These are phyloP conservation scores for Hyaloscypha hepaticicola DNA, from an alignment of 495 filamentous ascomycete genomes.

Conservation along the genomic window DNA sequence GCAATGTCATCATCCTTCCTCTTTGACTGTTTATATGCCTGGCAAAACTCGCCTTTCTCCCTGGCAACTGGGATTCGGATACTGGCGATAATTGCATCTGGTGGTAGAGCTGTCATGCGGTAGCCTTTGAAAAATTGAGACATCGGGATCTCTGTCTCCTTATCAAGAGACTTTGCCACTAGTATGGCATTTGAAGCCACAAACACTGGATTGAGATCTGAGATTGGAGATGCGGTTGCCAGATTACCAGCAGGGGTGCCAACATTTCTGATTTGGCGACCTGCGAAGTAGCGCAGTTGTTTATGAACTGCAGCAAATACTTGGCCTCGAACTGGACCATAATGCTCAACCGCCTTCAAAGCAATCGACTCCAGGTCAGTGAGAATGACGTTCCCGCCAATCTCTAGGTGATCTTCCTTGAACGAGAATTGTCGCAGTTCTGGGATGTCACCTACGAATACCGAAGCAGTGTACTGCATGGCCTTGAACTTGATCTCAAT, in stretches of 20 bases:
- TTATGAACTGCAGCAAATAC: slow-evolving; percentile 73
- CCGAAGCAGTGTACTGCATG: slow-evolving; percentile 83
- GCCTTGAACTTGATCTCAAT: slow-evolving; percentile 99
- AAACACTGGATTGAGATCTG: slow-evolving; percentile 93
- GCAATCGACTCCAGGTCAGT: slow-evolving; percentile 78
- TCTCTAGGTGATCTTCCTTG: slow-evolving; percentile 74
- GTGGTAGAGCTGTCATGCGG: slow-evolving; percentile 75
- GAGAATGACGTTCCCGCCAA: slow-evolving; percentile 88
- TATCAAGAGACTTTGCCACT: slow-evolving; percentile 68
- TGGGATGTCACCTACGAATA: slow-evolving; percentile 90
- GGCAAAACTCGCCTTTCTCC: slow-evolving; percentile 63
- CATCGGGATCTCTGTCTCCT: slow-evolving; percentile 85
- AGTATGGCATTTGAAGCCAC: slow-evolving; percentile 81
- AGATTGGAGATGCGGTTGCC: slow-evolving; percentile 93
- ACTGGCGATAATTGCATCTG: slow-evolving; percentile 79
- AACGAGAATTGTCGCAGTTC: slow-evolving; percentile 81
- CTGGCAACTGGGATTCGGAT: slow-evolving; percentile 78
- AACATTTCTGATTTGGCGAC: slow-evolving; percentile 93
- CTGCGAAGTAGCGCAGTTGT: slow-evolving; percentile 89
- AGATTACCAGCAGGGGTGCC: slow-evolving; percentile 95
- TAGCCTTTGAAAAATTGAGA: slow-evolving; percentile 90
- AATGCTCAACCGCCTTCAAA: slow-evolving; percentile 73
- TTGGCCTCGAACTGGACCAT: slow-evolving; percentile 70
- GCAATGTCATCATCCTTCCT: slow-evolving; percentile 97
- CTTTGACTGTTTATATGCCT: slow-evolving; percentile 92